phyloP scores from a whole-genome alignment of 1,284 basidiomycete genomes.

The Paramarasmius palmivorus region DNA sequence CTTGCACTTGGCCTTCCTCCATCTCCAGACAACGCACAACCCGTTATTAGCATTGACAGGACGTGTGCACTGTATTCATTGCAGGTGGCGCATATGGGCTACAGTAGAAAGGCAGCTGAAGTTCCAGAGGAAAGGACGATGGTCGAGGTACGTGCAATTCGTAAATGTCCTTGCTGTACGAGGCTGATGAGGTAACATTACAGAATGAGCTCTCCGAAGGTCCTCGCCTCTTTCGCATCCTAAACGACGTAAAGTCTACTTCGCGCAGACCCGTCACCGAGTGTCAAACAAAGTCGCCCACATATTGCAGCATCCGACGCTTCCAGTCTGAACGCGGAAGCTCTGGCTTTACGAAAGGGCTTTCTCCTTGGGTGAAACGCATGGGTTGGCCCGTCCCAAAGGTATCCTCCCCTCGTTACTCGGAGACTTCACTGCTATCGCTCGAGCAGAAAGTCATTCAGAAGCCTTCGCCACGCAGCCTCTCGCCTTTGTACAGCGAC shows the following conservation, averaged over 20 bases:
- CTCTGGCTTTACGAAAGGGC: not conserved
- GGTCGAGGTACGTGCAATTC: not conserved
- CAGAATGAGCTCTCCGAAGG: not conserved
- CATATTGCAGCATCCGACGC: too few relatives aligned
- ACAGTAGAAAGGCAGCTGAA: not conserved
- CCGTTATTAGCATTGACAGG: not conserved
- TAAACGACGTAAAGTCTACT: not conserved
- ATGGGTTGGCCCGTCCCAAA: too few relatives aligned
- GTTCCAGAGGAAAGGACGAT: not conserved
- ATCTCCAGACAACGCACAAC: not conserved
- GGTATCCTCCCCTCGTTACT: not conserved
- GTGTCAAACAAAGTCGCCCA: too few relatives aligned
- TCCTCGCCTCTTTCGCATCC: slow-evolving; percentile 1
- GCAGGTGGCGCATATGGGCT: not conserved
- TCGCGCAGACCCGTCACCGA: too few relatives aligned
- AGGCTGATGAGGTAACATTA: too few relatives aligned
- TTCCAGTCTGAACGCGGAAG: too few relatives aligned
- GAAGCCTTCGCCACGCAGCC: not conserved
- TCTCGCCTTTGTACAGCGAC: too few relatives aligned
- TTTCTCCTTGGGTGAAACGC: not conserved
- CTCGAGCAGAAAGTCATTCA: not conserved
- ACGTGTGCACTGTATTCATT: not conserved
- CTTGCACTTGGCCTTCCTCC: slow-evolving; percentile 1
- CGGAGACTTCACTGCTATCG: not conserved
- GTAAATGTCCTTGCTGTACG: too few relatives aligned